Conservation (phyloP, 176 grass and related monocot genomes). For the Bromus sterilis region DNA sequence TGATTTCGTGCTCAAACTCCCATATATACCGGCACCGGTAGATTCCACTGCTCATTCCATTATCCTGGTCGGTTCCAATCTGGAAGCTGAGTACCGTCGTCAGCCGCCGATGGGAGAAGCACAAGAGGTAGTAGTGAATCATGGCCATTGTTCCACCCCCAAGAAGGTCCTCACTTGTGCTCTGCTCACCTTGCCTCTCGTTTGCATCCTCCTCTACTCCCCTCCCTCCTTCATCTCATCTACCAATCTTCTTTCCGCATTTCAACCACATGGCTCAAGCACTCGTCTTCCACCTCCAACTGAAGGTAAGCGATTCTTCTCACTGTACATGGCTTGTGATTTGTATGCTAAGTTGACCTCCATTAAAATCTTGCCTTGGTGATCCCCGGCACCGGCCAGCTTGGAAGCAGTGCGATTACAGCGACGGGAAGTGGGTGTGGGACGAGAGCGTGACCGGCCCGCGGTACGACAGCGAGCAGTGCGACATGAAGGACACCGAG, state of each 20-base stretch:
- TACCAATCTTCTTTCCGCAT: not conserved
- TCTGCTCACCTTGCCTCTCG: not conserved
- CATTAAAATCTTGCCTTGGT: not conserved
- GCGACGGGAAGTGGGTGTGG: constrained; percentile 5
- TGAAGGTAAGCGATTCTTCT: not conserved
- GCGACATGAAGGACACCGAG: constrained; percentile 21
- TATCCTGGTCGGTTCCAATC: too few species aligned
- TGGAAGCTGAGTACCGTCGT: too few species aligned
- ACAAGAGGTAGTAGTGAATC: not conserved
- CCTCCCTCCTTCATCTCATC: not conserved
- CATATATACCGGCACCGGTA: too few species aligned
- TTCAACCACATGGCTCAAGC: not conserved
- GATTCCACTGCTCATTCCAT: too few species aligned
- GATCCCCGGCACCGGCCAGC: not conserved
- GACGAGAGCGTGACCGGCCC: not conserved
- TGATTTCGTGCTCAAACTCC: too few species aligned
- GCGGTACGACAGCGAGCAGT: constrained; percentile 27
- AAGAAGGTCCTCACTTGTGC: not conserved
- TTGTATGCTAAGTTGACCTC: not conserved
- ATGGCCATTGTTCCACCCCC: not conserved
- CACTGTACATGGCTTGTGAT: not conserved
- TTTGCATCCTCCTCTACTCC: not conserved
- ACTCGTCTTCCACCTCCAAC: not conserved
- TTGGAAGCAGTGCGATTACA: constrained; percentile 17
- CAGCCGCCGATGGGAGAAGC: not conserved